Evolutionary conservation across 176 grass and related monocot genomes (phyloP).

Genomic region (Musa schizocarpa): DNA sequence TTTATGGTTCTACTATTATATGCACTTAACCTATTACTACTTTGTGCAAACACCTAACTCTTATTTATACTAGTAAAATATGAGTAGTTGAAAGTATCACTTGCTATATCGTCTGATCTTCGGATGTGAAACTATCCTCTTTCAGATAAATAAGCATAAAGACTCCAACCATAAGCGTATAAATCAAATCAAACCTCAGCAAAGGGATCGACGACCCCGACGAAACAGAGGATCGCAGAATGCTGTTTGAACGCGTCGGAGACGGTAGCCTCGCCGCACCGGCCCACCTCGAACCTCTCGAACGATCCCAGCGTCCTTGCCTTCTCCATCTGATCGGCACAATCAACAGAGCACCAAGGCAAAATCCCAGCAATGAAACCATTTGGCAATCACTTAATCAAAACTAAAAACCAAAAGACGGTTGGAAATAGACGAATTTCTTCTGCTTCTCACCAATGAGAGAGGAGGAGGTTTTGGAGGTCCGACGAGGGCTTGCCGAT

Average conservation of each 20-base stretch:
- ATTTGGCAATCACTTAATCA: too few relatives aligned
- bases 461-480: slow-evolving; percentile 37
- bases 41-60: too few relatives aligned
- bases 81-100: too few relatives aligned
- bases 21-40: too few relatives aligned
- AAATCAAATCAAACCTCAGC: slow-evolving; percentile 1
- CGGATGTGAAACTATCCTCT: too few relatives aligned
- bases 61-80: too few relatives aligned
- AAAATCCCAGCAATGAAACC: neutral
- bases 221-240: slow-evolving; percentile 3
- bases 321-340: slow-evolving; percentile 74
- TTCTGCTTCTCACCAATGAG: slow-evolving; percentile 37
- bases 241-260: slow-evolving; percentile 4
- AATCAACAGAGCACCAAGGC: slow-evolving; percentile 32
- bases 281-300: slow-evolving; percentile 3
- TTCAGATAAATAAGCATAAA: too few relatives aligned
- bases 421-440: too few relatives aligned
- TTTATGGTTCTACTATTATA: too few relatives aligned
- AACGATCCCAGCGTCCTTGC: slow-evolving; percentile 52
- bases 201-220: neutral
- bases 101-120: too few relatives aligned
- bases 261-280: slow-evolving; percentile 7
- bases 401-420: neutral
- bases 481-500: slow-evolving; percentile 40
- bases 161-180: too few relatives aligned